These are phyloP conservation scores for Saturnispora kantuleensis DNA, from an alignment of 805 yeast genomes.

Conservation along the genomic window DNA sequence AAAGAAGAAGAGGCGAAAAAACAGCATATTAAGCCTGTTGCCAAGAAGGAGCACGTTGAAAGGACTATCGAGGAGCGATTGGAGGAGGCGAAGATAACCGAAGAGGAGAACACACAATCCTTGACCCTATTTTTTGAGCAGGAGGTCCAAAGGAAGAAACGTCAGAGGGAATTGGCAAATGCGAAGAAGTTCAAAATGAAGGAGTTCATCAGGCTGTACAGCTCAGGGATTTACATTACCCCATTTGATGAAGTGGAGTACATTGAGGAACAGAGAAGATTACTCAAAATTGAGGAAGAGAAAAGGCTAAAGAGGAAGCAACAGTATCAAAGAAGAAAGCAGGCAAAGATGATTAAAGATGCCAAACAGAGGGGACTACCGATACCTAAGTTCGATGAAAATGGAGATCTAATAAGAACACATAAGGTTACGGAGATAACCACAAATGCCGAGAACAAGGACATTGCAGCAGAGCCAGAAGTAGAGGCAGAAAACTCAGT, in stretches of 20 bases:
- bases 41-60: slow-evolving; percentile 30
- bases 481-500: too few species aligned
- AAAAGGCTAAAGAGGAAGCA: slow-evolving; percentile 30
- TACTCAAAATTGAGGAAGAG: slow-evolving; percentile 28
- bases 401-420: not conserved
- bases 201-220: slow-evolving; percentile 45
- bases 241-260: slow-evolving; percentile 56
- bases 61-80: slow-evolving; percentile 64
- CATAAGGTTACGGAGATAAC: not conserved
- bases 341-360: slow-evolving; percentile 9
- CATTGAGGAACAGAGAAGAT: slow-evolving; percentile 24
- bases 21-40: slow-evolving; percentile 17
- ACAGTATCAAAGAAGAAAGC: slow-evolving; percentile 12
- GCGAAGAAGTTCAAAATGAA: slow-evolving; percentile 53
- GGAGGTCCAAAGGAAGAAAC: slow-evolving; percentile 70
- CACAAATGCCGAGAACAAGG: not conserved
- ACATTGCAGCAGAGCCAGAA: not conserved
- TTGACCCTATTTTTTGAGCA: slow-evolving; percentile 73
- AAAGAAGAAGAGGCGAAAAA: slow-evolving; percentile 57
- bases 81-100: slow-evolving; percentile 83
- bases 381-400: not conserved
- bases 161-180: slow-evolving; percentile 61
- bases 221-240: slow-evolving; percentile 41
- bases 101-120: slow-evolving; percentile 61
- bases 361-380: slow-evolving; percentile 7